A percentile compares a stretch with the other conserved stretches of the same genome.
phyloP scores from a whole-genome alignment of 768 basidiomycete genomes.

The Serpula lacrymans region DNA sequence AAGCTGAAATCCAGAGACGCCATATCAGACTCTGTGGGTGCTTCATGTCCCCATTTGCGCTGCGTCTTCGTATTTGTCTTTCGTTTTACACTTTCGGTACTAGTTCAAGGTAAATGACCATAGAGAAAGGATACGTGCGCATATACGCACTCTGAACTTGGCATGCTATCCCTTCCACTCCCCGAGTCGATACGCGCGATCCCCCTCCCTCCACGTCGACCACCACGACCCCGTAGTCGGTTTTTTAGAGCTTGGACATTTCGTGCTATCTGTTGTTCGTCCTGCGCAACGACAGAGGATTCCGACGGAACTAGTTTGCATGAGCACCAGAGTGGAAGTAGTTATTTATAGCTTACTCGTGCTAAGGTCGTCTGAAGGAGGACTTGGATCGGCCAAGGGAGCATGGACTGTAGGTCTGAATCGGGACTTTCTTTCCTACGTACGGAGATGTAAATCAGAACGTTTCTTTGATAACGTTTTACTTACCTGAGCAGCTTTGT shows the following conservation, averaged over 20 bases:
- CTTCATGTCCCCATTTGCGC: constrained; percentile 90
- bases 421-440: constrained; percentile 71
- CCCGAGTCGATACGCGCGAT: constrained; percentile 46
- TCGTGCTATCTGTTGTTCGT: constrained; percentile 88
- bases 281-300: constrained; percentile 50
- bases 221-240: constrained; percentile 73
- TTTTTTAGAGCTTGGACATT: constrained; percentile 91
- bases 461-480: constrained; percentile 9
- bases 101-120: constrained; percentile 32
- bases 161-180: constrained; percentile 58
- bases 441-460: too few species aligned
- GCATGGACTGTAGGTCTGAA: constrained; percentile 38
- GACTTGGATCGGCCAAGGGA: constrained; percentile 35
- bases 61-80: constrained; percentile 68
- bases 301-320: constrained; percentile 41
- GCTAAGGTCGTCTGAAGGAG: constrained; percentile 56
- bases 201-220: constrained; percentile 51
- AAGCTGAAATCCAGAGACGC: constrained; percentile 85
- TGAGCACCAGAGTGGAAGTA: constrained; percentile 1
- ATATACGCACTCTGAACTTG: constrained; percentile 66
- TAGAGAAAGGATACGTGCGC: not conserved
- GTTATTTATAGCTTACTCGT: constrained; percentile 42
- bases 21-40: constrained; percentile 85
- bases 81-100: constrained; percentile 59
- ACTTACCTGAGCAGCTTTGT: constrained; percentile 67